Evolutionary conservation across 805 yeast species (phyloP), one percentile per base, ranked within the genome.

Genomic region (Saccharomyces kudriavzevii): DNA sequence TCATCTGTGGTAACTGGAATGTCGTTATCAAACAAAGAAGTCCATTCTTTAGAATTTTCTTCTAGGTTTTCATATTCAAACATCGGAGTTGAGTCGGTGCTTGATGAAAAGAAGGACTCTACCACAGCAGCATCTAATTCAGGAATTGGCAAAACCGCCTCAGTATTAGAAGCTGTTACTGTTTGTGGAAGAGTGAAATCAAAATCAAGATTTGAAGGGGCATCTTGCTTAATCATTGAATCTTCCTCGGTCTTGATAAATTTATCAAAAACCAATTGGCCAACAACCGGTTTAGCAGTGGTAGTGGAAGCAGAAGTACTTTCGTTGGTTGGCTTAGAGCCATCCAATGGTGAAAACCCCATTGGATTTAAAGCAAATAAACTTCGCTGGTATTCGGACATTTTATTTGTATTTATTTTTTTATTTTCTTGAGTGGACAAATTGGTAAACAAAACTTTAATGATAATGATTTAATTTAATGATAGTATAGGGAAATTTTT

Each of bases 111-210:
- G 45, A 71, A 63, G 17, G 81, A 81, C 62, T 81, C 85, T 60
- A 84, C 84, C 79, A 83, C 79, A 54, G 87, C 84, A 61, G 83
- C 74, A 58, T 77, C 80, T 61, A 84, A 72, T 58, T 78, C 62
- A 17, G 50, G 45, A 43, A 55, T 47, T 48, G 46, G 35, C 2
- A 48, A 24, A 25, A 22, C 28, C 17, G 49, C 45, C 25, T 50
- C 35, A 25, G 48, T 46, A 17, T 49, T 40, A 24, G 48, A 22
- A n/a, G 30, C 11, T 0, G 48, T 25, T n/a, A 11, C 29, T 9
- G 29, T 25, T 43, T 30, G 54, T 47, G 47, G 48, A 28, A 40
- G 47, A 24, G 22, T 4, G 17, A 53, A 50, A 45, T 22, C 52
- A 25, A 54, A 24, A 13, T 47, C 49, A n/a, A 51, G 48, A n/a